A percentile compares a stretch with the other conserved stretches of the same genome.
These are phyloP conservation scores for Hypoxylon rickii DNA, from an alignment of 495 filamentous ascomycete genomes.

Conservation along the genomic window DNA sequence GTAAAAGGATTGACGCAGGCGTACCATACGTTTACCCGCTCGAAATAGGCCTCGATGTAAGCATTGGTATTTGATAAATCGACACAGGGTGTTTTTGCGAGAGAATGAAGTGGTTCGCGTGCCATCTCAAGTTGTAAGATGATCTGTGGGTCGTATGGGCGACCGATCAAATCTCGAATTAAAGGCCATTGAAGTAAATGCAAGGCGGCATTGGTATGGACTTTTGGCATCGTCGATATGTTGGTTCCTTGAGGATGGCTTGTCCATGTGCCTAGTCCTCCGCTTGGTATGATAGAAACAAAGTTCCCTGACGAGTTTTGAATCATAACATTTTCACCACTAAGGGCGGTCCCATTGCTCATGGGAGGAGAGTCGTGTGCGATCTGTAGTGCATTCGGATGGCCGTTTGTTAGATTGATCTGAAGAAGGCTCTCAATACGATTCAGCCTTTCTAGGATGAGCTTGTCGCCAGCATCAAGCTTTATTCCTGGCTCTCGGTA, in stretches of 20 bases:
- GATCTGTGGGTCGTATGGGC: conserved; percentile 77
- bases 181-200: conserved; percentile 80
- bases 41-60: conserved; percentile 78
- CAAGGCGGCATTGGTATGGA: conserved; percentile 78
- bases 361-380: conserved; percentile 66
- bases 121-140: conserved; percentile 82
- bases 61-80: conserved; percentile 75
- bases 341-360: conserved; percentile 70
- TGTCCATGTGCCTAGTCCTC: conserved; percentile 75
- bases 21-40: conserved; percentile 81
- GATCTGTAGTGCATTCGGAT: conserved; percentile 48
- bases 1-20: conserved; percentile 83
- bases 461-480: conserved; percentile 82
- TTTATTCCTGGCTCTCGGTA: conserved; percentile 88
- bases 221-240: conserved; percentile 83
- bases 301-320: conserved; percentile 49
- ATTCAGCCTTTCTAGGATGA: conserved; percentile 76
- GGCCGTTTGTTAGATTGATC: conserved; percentile 59
- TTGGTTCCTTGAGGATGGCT: conserved; percentile 61
- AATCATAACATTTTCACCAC: conserved; percentile 64
- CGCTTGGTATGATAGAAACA: conserved; percentile 63
- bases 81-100: conserved; percentile 63
- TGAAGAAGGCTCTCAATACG: conserved; percentile 79
- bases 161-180: conserved; percentile 74
- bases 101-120: conserved; percentile 69